Percentiles rank a stretch among this genome's conserved stretches.
Evolutionary conservation across 352 stramenopile genomes (phyloP).

Genomic region (Pythium coloratum): DNA sequence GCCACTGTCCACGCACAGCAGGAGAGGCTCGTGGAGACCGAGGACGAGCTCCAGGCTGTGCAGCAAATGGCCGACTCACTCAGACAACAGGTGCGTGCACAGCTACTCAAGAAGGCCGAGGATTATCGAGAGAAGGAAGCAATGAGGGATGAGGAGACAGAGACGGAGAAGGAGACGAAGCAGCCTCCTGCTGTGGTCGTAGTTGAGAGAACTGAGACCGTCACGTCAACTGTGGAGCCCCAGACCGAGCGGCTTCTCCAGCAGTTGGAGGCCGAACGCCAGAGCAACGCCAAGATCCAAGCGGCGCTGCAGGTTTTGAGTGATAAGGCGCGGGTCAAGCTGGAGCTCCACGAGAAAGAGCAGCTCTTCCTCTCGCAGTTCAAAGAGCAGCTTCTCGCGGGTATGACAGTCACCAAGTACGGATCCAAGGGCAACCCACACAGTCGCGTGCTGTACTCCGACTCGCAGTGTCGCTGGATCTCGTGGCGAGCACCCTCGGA

Average conservation of each 20-base stretch:
- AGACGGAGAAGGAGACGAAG: not conserved
- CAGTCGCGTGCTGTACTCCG: constrained; percentile 51
- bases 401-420: constrained; percentile 60
- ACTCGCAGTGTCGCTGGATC: constrained; percentile 56
- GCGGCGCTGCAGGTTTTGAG: constrained; percentile 37
- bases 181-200: not conserved
- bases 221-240: constrained; percentile 6
- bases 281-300: constrained; percentile 34
- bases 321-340: constrained; percentile 25
- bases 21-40: constrained; percentile 35
- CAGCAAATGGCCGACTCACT: constrained; percentile 28
- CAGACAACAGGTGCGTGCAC: constrained; percentile 28
- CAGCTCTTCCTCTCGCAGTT: constrained; percentile 49
- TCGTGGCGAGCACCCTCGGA: constrained; percentile 46
- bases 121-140: not conserved
- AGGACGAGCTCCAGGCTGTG: constrained; percentile 15
- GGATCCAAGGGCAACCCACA: constrained; percentile 46
- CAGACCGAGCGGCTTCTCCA: constrained; percentile 31
- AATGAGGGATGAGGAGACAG: too few relatives aligned
- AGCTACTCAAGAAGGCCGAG: not conserved
- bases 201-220: not conserved
- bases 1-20: constrained; percentile 38
- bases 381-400: constrained; percentile 54
- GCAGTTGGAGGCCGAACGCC: constrained; percentile 26
- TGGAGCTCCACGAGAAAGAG: constrained; percentile 37